Evolutionary conservation across 2,329 filamentous ascomycete genomes (phyloP), one percentile per base, ranked within the genome.

Genomic region (Hypoxylon sp.): DNA sequence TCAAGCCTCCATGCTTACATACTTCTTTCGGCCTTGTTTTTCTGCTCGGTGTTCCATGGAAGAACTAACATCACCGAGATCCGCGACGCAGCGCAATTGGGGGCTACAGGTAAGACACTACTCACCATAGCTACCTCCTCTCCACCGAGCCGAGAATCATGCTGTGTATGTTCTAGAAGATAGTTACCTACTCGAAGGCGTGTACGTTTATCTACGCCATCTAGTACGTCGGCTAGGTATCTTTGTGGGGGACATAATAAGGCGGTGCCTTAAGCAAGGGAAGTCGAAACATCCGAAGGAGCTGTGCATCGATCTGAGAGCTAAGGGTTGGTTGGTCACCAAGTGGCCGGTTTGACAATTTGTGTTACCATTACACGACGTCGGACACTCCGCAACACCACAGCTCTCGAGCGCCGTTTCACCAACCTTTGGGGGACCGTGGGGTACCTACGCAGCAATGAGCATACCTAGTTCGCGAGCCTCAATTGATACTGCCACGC

Each of bases 341-440:
- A 60, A 48, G 12, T 24, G 26, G 46, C 14, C 32, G 28, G 49
- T 60, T 62, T 64, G 54, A 54, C 28, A 60, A 54, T 22, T 16
- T 45, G 55, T 64, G 61, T 51, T 55, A 62, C 65, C 48, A 55
- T 62, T 40, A 56, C 64, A 67, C 67, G 24, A 49, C 42, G 36
- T 67, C 64, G 61, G 64, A 52, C 54, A 57, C 61, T 60, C 67
- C 67, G 67, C 64, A 69, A 42, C 57, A 57, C 57, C 24, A 40
- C 45, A 56, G 49, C 18, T 33, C 28, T 38, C 40, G 32, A 44
- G 26, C 46, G 26, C 24, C n/a, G 64, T 64, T 58, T 66, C 53
- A 64, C 56, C 49, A 54, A 49, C 40, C 42, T 9, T 54, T 65
- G 7, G 59, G 60, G 62, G 58, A 51, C 40, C 59, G 45, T 53